These are phyloP conservation scores for Candida nemodendra DNA, from an alignment of 805 yeast species.

Conservation along the genomic window DNA sequence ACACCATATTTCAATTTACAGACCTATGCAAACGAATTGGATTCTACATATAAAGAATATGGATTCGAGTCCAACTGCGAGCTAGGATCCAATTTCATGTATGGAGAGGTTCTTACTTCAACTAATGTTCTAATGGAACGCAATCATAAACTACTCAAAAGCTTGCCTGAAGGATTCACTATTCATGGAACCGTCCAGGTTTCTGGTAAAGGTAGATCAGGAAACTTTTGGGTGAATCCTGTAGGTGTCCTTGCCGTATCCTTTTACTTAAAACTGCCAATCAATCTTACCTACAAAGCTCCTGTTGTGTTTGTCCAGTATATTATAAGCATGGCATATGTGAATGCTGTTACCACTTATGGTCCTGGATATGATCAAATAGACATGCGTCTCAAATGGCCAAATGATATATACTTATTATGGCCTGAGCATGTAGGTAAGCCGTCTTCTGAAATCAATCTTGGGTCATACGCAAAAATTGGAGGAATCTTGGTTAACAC, in stretches of 20 bases:
- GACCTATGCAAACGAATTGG: constrained; percentile 50
- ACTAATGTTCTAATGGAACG: constrained; percentile 77
- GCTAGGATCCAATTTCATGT: constrained; percentile 65
- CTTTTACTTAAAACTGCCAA: constrained; percentile 59
- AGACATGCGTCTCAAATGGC: constrained; percentile 92
- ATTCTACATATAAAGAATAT: constrained; percentile 30
- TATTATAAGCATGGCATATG: constrained; percentile 75
- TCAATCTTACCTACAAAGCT: constrained; percentile 39
- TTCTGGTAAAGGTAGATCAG: constrained; percentile 92
- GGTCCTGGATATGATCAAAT: constrained; percentile 55
- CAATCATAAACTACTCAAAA: constrained; percentile 56
- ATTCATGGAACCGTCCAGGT: constrained; percentile 80
- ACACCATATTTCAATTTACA: constrained; percentile 75
- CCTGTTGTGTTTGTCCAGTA: constrained; percentile 85
- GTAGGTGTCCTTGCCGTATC: constrained; percentile 87
- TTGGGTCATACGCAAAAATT: constrained; percentile 71
- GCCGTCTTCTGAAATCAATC: constrained; percentile 48
- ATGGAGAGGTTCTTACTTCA: constrained; percentile 89
- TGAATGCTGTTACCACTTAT: constrained; percentile 70
- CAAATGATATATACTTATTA: constrained; percentile 83
- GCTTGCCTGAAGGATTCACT: constrained; percentile 68
- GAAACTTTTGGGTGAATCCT: constrained; percentile 94
- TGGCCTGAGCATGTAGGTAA: constrained; percentile 56
- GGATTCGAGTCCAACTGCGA: constrained; percentile 30
- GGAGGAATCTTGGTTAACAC: constrained; percentile 86